A percentile compares a stretch with the other conserved stretches of the same genome.
These are phyloP conservation scores for Tephrocybe sp. DNA, from an alignment of 768 basidiomycete genomes.

Conservation along the genomic window DNA sequence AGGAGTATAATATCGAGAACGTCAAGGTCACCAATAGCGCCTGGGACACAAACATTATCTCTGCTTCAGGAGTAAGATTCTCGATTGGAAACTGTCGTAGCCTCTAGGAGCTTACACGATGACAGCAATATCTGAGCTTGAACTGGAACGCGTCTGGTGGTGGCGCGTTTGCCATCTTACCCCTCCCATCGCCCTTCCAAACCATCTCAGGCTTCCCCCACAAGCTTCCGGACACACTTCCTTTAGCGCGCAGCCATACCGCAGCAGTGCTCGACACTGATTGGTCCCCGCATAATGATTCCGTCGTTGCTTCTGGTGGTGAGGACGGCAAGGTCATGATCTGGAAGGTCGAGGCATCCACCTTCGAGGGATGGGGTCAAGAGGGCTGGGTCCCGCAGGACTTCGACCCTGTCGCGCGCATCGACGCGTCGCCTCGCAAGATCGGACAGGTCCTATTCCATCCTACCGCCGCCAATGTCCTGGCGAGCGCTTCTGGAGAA, in stretches of 20 bases:
- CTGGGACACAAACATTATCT: constrained; percentile 94
- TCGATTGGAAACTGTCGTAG: not conserved
- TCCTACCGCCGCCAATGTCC: constrained; percentile 83
- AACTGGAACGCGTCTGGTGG: constrained; percentile 96
- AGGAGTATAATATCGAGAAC: constrained; percentile 79
- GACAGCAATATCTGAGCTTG: constrained; percentile 79
- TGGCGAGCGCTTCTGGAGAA: constrained; percentile 81
- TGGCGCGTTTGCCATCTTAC: constrained; percentile 93
- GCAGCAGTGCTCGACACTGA: constrained; percentile 91
- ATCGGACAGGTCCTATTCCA: constrained; percentile 95
- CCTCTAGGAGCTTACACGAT: constrained; percentile 8
- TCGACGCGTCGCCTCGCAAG: constrained; percentile 82
- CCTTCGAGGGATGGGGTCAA: constrained; percentile 83
- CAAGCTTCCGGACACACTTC: constrained; percentile 91
- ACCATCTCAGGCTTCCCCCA: constrained; percentile 55
- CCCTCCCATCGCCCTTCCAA: constrained; percentile 73
- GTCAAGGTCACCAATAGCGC: constrained; percentile 86
- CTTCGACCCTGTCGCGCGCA: constrained; percentile 80
- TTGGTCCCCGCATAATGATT: constrained; percentile 95
- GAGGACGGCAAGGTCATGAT: constrained; percentile 94
- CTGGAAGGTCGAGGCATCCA: constrained; percentile 73
- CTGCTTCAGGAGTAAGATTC: constrained; percentile 75
- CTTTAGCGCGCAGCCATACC: constrained; percentile 85
- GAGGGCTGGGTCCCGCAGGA: constrained; percentile 84
- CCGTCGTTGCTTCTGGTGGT: constrained; percentile 85